Evolutionary conservation across 805 yeast genomes (phyloP).

Genomic region (Starmerella floris): DNA sequence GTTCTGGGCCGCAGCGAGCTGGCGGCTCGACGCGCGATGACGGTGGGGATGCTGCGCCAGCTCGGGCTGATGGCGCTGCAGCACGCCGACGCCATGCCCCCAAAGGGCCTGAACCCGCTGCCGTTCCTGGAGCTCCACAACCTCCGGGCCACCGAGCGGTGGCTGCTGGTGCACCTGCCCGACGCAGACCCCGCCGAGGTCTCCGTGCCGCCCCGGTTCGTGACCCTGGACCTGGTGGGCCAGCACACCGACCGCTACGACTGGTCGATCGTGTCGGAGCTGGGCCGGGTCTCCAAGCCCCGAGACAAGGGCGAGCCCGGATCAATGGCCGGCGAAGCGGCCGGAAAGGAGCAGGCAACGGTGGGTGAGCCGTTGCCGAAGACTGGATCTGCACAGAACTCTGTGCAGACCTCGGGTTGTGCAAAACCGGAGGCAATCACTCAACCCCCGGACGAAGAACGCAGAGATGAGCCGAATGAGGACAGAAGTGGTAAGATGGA

Average conservation of each 20-base stretch:
- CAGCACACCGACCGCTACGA: constrained; percentile 1
- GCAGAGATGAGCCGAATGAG: background rate
- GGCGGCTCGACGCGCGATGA: background rate
- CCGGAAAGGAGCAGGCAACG: background rate
- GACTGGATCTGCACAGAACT: background rate
- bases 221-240: background rate
- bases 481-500: too few relatives aligned
- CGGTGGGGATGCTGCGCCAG: background rate
- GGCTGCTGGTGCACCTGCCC: constrained; percentile 11
- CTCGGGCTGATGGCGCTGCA: constrained; percentile 4
- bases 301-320: background rate
- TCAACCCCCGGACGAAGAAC: too few relatives aligned
- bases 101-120: background rate
- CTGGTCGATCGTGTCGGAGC: background rate
- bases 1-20: background rate
- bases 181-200: background rate
- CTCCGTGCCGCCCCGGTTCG: background rate
- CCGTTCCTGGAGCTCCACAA: constrained; percentile 1
- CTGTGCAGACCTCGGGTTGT: too few relatives aligned
- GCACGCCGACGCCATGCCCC: background rate
- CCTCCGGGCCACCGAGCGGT: background rate
- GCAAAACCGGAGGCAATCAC: too few relatives aligned
- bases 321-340: background rate
- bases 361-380: too few relatives aligned
- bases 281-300: background rate